Base-by-base conservation (phyloP, 164 flowering plant species). In the Magnolia changhungtana region DNA sequence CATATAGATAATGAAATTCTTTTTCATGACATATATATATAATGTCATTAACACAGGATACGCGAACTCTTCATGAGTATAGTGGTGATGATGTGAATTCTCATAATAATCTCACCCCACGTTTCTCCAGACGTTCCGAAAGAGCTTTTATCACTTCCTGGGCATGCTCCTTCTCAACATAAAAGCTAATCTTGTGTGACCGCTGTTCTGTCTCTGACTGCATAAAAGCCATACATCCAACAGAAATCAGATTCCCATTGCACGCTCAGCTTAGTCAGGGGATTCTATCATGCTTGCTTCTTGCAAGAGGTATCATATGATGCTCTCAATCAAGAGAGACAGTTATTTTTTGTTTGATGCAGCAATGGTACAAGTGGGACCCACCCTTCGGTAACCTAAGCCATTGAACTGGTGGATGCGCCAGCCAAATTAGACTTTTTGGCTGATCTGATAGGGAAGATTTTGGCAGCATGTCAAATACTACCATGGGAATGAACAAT, bases 151-250 rank as follows among this genome's bases (percentile, higher is more conserved):
- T 92, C 69, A 94, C 88, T 68, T 85, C 88, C 69, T 84, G 84
- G 31, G 97, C 98, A 83, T 87, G 91, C 50, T 82, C 88, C 79
- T 96, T 92, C 72, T 90, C 81, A 67, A 94, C 89, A 69, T 87
- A 91, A 84, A 96, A 96, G 89, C 99, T 96, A 69, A 88, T 90
- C 83, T 96, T 96, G 84, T 94, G 98, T 18, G 96, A 93, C 23
- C 98, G 83, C 75, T 90, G 97, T 84, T 92, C 98, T 58, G 97
- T 87, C 68, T 89, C 98, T 31, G 95, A 68, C 98, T 96, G 90
- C 89, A 85, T 51, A 63, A 74, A 49, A 19, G 66, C 74, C 76
- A 74, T 51, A 55, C 10, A 55, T 16, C 13, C 61, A 14, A 55
- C 13, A 9, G 13, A 55, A 55, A 11, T 55, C 61, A 55, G 61